Conservation (phyloP, 331 rosid species). For the Saraca asoca region DNA sequence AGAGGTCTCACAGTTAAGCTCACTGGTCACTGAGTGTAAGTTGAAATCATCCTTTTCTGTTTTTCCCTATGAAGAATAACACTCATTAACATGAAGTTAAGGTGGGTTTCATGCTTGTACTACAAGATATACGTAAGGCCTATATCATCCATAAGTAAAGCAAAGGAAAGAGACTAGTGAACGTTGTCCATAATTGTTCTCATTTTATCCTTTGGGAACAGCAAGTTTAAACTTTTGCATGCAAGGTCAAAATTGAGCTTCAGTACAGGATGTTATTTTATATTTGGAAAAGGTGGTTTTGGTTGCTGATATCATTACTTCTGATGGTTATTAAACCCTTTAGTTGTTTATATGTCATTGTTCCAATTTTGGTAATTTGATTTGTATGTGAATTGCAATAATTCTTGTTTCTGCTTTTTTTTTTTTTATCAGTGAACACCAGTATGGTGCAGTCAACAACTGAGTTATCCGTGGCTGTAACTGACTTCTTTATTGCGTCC, state of each 20-base stretch:
- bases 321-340: not conserved
- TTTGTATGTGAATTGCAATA: slow-evolving; percentile 38
- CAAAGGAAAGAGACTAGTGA: too few species aligned
- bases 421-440: slow-evolving; percentile 64
- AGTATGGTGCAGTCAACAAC: slow-evolving; percentile 52
- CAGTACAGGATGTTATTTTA: slow-evolving; percentile 11
- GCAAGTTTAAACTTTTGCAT: slow-evolving; percentile 12
- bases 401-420: slow-evolving; percentile 36
- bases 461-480: slow-evolving; percentile 62
- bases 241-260: slow-evolving; percentile 10
- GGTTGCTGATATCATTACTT: slow-evolving; percentile 13
- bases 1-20: slow-evolving; percentile 69
- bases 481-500: slow-evolving; percentile 60
- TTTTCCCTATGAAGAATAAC: not conserved
- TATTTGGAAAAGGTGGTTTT: slow-evolving; percentile 7
- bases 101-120: slow-evolving; percentile 19
- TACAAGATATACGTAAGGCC: slow-evolving; percentile 11
- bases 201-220: slow-evolving; percentile 6
- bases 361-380: not conserved
- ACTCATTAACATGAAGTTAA: slow-evolving; percentile 26
- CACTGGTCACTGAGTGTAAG: slow-evolving; percentile 82
- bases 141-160: slow-evolving; percentile 5
- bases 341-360: not conserved
- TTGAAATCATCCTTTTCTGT: slow-evolving; percentile 32
- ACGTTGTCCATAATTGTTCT: slow-evolving; percentile 1